These are phyloP conservation scores for Biscogniauxia marginata DNA, from an alignment of 2,329 filamentous ascomycete genomes.

Conservation along the genomic window DNA sequence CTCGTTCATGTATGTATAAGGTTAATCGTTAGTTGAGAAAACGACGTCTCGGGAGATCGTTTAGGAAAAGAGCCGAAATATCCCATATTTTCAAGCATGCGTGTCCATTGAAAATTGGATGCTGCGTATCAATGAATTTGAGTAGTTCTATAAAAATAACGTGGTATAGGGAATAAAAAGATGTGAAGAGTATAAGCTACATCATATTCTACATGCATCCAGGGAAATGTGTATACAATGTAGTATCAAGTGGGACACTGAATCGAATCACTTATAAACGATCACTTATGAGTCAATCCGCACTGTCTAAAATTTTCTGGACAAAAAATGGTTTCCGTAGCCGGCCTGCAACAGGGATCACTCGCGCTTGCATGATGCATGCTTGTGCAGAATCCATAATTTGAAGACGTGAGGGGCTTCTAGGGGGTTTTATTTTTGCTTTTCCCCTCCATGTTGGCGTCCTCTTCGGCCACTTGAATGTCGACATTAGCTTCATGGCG, in stretches of 20 bases:
- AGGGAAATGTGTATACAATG: too few relatives aligned
- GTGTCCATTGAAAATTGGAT: too few relatives aligned
- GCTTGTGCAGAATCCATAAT: not conserved
- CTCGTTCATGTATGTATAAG: not conserved
- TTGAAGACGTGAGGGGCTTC: not conserved
- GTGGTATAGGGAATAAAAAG: too few relatives aligned
- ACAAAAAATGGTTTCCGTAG: not conserved
- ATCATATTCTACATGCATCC: too few relatives aligned
- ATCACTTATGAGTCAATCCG: not conserved
- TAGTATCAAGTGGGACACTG: not conserved
- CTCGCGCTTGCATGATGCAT: not conserved
- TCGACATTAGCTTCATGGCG: not conserved
- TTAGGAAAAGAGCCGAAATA: not conserved
- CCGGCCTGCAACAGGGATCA: not conserved
- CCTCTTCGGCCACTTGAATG: not conserved
- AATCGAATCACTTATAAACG: too few relatives aligned
- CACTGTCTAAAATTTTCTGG: not conserved
- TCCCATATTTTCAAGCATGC: not conserved
- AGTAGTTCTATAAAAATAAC: too few relatives aligned
- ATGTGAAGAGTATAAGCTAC: too few relatives aligned
- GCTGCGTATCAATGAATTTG: too few relatives aligned
- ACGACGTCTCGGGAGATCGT: not conserved
- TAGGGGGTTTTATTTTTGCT: not conserved
- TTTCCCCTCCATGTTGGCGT: not conserved
- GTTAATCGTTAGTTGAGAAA: not conserved